Conservation (phyloP, 495 filamentous ascomycete species). For the Xylona heveae region DNA sequence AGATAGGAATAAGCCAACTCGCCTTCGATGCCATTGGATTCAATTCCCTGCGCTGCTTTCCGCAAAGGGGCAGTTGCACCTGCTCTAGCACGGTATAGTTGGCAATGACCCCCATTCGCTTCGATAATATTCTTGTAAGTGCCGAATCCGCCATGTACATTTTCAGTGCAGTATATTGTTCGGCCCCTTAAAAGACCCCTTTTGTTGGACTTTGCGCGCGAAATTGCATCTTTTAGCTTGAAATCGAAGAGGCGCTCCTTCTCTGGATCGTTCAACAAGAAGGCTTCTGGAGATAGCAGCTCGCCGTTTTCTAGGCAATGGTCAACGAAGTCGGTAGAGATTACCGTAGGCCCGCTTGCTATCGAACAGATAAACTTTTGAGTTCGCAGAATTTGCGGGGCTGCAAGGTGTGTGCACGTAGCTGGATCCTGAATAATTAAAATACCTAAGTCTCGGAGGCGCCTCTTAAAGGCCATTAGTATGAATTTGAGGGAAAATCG, state of each 20-base stretch:
- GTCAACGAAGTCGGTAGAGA: slow-evolving; percentile 61
- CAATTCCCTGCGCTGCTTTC: slow-evolving; percentile 17
- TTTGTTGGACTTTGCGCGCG: slow-evolving; percentile 51
- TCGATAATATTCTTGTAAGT: slow-evolving; percentile 67
- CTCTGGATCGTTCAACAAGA: slow-evolving; percentile 42
- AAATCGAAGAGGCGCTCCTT: slow-evolving; percentile 50
- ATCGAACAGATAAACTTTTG: slow-evolving; percentile 81
- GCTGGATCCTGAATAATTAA: slow-evolving; percentile 49
- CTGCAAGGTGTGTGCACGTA: slow-evolving; percentile 70
- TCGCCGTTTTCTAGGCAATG: slow-evolving; percentile 41
- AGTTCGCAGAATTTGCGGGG: slow-evolving; percentile 68
- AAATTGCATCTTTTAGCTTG: slow-evolving; percentile 38
- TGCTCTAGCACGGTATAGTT: slow-evolving; percentile 52
- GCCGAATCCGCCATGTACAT: slow-evolving; percentile 58
- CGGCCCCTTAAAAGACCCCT: slow-evolving; percentile 48
- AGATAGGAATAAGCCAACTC: no score
- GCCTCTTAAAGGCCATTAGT: slow-evolving; percentile 36
- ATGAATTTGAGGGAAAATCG: slow-evolving; percentile 1
- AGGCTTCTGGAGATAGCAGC: slow-evolving; percentile 35
- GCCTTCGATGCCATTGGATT: no score
- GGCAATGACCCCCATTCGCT: slow-evolving; percentile 69
- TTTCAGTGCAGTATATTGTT: slow-evolving; percentile 59
- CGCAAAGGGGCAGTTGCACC: slow-evolving; percentile 27
- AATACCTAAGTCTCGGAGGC: slow-evolving; percentile 69
- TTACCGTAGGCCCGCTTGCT: slow-evolving; percentile 50